These are phyloP conservation scores for Jatropha podagrica DNA, from an alignment of 441 rosid species.

Conservation along the genomic window DNA sequence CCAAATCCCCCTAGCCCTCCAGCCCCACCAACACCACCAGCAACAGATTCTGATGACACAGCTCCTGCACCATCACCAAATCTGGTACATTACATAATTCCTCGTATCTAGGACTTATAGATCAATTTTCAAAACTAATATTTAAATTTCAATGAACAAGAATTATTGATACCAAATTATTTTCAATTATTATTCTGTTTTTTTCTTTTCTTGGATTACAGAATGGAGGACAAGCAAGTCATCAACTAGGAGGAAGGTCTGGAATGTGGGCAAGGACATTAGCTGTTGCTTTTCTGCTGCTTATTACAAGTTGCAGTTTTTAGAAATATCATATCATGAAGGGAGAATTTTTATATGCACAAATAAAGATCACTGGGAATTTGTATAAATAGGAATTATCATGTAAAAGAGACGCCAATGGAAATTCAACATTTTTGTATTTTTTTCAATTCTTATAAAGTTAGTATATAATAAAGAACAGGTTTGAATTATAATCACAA, in stretches of 20 bases:
- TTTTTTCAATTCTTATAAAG: constrained; percentile 26
- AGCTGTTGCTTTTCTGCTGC: constrained; percentile 48
- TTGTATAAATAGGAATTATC: constrained; percentile 21
- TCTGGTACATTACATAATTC: constrained; percentile 38
- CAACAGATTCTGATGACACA: constrained; percentile 51
- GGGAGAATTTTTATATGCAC: constrained; percentile 32
- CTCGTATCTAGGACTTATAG: constrained; percentile 6
- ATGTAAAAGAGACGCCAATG: constrained; percentile 26
- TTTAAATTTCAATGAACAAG: constrained; percentile 6
- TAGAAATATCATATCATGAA: constrained; percentile 25
- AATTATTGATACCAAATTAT: neutral
- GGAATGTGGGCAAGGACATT: constrained; percentile 50
- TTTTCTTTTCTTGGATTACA: constrained; percentile 33
- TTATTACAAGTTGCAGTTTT: constrained; percentile 41
- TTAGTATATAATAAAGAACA: constrained; percentile 17
- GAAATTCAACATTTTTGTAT: constrained; percentile 29
- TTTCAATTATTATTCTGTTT: constrained; percentile 1
- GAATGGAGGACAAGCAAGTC: constrained; percentile 61
- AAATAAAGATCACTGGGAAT: constrained; percentile 22
- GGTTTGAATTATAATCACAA: constrained; percentile 17
- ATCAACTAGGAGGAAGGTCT: constrained; percentile 40
- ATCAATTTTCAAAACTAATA: neutral
- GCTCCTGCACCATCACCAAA: constrained; percentile 90
- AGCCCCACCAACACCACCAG: constrained; percentile 64
- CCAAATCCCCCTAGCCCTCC: constrained; percentile 83